Base-by-base conservation (phyloP, 768 basidiomycete species). In the Pilatotrama ljubarskyi region DNA sequence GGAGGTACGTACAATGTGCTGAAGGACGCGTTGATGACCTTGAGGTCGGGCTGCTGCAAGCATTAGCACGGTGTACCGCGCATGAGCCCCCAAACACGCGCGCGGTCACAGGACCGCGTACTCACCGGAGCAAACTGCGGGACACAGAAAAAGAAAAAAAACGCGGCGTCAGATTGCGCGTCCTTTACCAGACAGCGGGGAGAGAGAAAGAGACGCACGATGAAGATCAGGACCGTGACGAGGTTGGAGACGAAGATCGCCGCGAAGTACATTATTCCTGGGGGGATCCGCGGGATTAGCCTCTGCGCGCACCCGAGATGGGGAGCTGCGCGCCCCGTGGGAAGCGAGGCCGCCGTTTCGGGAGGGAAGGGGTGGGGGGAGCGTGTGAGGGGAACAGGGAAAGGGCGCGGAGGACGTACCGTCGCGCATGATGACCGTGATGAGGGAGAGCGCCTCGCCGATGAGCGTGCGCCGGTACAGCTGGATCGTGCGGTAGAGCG, bases 21-120 rank as follows among this genome's bases (percentile, higher is more conserved):
- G 66, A 69, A 69, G 36, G 66, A 68, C 4, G 68, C 68, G 52
- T 69, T 69, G 40, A 69, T 61, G 51, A 63, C 68, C 52, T 69
- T 69, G 26, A 69, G 56, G 49, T 67, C 68, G 48, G 58, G 50
- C 68, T 69, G 55, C 32, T 40, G 11, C 20, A 52, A 0, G 37
- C 36, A 50, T 46, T 10, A 53, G 40, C 56, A 63, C 38, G 42
- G 41, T 26, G 15, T 18, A 13, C 38, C 56, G 53, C 25, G 43
- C 40, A 35, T 49, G 14, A 42, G 20, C 36, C 40, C 24, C 11
- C 10, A 62, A 59, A 51, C 29, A 32, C 50, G 24, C 44, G 35
- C 38, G 55, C 55, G 55, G 55, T 24, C 55, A n/a, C 55, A 57
- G 55, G 46, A 56, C 47, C 47, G 55, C 55, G 40, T 41, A 57